phyloP scores from a whole-genome alignment of 2,329 filamentous ascomycete species.

The Aspergillus awamori region DNA sequence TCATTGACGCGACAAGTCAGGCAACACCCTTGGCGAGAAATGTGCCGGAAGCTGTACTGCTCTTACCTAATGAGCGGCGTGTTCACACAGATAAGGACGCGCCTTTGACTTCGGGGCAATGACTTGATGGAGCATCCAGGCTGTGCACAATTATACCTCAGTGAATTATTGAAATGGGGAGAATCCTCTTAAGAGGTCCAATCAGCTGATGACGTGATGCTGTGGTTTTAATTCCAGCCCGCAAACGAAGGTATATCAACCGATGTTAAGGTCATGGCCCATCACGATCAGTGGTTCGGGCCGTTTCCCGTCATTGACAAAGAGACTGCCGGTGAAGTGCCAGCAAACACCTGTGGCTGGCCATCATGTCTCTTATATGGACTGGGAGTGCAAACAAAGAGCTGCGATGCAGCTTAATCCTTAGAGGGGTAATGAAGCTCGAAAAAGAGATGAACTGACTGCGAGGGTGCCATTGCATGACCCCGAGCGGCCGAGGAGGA shows the following conservation, averaged over 20 bases:
- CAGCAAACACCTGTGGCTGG: constrained; percentile 13
- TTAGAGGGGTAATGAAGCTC: constrained; percentile 46
- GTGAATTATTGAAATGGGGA: no score
- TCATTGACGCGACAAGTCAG: not conserved
- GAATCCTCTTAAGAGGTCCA: no score
- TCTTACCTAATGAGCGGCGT: constrained; percentile 15
- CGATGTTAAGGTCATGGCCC: constrained; percentile 25
- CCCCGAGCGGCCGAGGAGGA: no score
- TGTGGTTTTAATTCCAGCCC: no score
- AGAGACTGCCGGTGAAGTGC: constrained; percentile 22
- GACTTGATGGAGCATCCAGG: no score
- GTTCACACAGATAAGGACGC: constrained; percentile 19
- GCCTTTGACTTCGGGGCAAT: no score
- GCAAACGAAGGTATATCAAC: no score
- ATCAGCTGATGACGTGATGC: no score
- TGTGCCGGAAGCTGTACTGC: constrained; percentile 18
- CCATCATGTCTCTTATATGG: constrained; percentile 24
- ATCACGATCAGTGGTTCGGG: constrained; percentile 27
- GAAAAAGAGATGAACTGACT: constrained; percentile 46
- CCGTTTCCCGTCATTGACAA: constrained; percentile 27
- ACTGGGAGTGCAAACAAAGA: constrained; percentile 22
- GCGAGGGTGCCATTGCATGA: constrained; percentile 37
- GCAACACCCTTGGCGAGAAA: constrained; percentile 15
- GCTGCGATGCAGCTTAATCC: constrained; percentile 32
- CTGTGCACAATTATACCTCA: no score